phyloP scores from a whole-genome alignment of 208 protist species.

The Leishmania aethiopica region DNA sequence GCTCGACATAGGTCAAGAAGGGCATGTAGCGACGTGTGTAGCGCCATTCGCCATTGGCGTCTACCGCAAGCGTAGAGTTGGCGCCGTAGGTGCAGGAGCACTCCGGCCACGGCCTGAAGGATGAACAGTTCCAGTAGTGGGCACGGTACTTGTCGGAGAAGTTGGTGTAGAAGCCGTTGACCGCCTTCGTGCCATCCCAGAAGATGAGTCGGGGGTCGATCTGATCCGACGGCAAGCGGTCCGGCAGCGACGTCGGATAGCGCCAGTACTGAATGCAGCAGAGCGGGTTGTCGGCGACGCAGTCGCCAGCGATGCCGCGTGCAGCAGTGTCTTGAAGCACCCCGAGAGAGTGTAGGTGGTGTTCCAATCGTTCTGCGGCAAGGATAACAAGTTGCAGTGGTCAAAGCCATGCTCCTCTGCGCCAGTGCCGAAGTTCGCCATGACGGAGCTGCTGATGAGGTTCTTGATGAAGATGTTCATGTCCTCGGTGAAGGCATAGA shows the following conservation, averaged over 20 bases:
- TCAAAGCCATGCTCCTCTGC: not conserved
- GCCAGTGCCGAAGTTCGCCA: not conserved
- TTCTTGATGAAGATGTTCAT: slow-evolving; percentile 28
- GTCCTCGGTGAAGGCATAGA: slow-evolving; percentile 30
- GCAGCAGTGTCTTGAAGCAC: slow-evolving; percentile 25
- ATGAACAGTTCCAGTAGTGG: slow-evolving; percentile 2
- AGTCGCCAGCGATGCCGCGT: slow-evolving; percentile 29
- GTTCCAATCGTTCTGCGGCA: not conserved
- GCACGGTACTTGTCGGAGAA: slow-evolving; percentile 22
- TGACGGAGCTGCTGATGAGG: not conserved
- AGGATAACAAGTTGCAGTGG: not conserved
- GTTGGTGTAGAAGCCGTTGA: slow-evolving; percentile 39
- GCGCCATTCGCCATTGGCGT: slow-evolving; percentile 29
- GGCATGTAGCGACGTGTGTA: slow-evolving; percentile 9
- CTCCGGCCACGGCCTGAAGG: slow-evolving; percentile 5
- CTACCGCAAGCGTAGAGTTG: slow-evolving; percentile 20
- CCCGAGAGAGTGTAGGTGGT: not conserved
- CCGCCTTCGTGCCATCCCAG: slow-evolving; percentile 30
- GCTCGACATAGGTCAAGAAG: slow-evolving; percentile 19
- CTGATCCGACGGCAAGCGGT: slow-evolving; percentile 7
- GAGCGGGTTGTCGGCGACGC: slow-evolving; percentile 22
- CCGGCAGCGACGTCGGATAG: slow-evolving; percentile 20
- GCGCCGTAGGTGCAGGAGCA: not conserved
- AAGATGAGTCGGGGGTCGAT: slow-evolving; percentile 32
- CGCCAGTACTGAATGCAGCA: slow-evolving; percentile 41